phyloP scores from a whole-genome alignment of 2,329 filamentous ascomycete species.

The Penicillium sp. region DNA sequence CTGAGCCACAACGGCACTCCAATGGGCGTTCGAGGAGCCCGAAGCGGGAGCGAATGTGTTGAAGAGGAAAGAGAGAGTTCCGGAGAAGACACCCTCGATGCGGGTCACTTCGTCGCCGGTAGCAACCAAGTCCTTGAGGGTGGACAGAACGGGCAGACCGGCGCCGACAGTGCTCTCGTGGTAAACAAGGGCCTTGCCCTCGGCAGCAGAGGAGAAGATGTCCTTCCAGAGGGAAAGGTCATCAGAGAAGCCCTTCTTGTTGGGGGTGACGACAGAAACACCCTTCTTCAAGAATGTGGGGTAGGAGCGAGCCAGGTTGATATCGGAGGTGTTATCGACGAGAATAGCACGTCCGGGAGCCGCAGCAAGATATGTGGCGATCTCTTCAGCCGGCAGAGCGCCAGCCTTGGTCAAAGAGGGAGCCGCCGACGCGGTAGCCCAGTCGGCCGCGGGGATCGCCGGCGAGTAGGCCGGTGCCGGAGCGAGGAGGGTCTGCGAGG shows the following conservation, averaged over 20 bases:
- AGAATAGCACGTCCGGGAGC: conserved; percentile 78
- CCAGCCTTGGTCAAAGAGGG: conserved; percentile 55
- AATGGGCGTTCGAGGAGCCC: conserved; percentile 63
- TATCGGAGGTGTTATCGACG: conserved; percentile 93
- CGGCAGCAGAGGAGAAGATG: conserved; percentile 72
- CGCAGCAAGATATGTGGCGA: conserved; percentile 72
- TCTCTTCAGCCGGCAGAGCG: conserved; percentile 62
- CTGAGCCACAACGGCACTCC: conserved; percentile 86
- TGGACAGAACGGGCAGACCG: conserved; percentile 88
- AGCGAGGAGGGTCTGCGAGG: conserved; percentile 76
- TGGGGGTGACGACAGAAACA: conserved; percentile 90
- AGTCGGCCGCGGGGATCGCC: conserved; percentile 55
- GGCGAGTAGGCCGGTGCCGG: conserved; percentile 66
- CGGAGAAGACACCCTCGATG: conserved; percentile 96
- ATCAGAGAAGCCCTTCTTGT: conserved; percentile 96
- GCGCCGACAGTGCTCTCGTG: conserved; percentile 95
- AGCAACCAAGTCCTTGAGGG: conserved; percentile 84
- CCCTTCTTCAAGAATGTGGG: conserved; percentile 76
- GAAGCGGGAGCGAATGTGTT: conserved; percentile 88
- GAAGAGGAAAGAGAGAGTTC: conserved; percentile 97
- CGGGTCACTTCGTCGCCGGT: conserved; percentile 88
- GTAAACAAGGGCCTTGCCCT: conserved; percentile 71
- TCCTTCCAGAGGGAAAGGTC: conserved; percentile 78
- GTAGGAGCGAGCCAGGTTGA: conserved; percentile 79
- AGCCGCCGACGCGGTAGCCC: conserved; percentile 54